A percentile compares a stretch with the other conserved stretches of the same genome.
Conservation (phyloP, 352 stramenopile species). For the Peronospora destructor region DNA sequence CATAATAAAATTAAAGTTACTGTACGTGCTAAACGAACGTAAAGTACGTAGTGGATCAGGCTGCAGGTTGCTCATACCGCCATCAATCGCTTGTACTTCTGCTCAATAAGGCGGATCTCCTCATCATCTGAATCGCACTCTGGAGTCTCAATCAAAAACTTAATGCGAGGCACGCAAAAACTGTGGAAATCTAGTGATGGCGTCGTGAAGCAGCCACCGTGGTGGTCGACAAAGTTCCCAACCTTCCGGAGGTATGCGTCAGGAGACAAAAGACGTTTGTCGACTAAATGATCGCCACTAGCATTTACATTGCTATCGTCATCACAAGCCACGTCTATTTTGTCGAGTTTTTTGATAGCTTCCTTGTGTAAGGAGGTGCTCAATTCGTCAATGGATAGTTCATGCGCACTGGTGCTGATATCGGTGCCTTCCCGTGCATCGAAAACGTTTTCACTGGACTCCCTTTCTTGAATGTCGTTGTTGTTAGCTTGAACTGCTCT, state of each 20-base stretch:
- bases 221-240: slow-evolving; percentile 41
- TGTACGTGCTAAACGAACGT: slow-evolving; percentile 16
- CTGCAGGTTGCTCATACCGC: slow-evolving; percentile 19
- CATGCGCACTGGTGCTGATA: slow-evolving; percentile 1
- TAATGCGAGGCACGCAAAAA: slow-evolving; percentile 76
- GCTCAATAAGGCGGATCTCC: slow-evolving; percentile 65
- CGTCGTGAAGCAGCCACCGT: slow-evolving; percentile 44
- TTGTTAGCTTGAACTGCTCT: slow-evolving; percentile 2
- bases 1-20: slow-evolving; percentile 17
- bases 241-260: slow-evolving; percentile 44
- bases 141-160: slow-evolving; percentile 36
- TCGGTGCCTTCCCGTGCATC: slow-evolving; percentile 4
- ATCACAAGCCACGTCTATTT: neutral
- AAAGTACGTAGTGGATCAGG: slow-evolving; percentile 6
- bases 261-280: slow-evolving; percentile 35
- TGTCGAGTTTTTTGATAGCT: neutral
- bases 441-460: neutral
- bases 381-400: slow-evolving; percentile 19
- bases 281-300: slow-evolving; percentile 6
- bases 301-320: slow-evolving; percentile 17
- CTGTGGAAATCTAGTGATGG: slow-evolving; percentile 49
- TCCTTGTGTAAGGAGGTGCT: slow-evolving; percentile 7
- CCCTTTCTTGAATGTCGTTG: slow-evolving; percentile 1
- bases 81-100: slow-evolving; percentile 61
- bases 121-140: slow-evolving; percentile 67